Conservation (phyloP, 2,329 filamentous ascomycete genomes). For the Coleophoma crateriformis region DNA sequence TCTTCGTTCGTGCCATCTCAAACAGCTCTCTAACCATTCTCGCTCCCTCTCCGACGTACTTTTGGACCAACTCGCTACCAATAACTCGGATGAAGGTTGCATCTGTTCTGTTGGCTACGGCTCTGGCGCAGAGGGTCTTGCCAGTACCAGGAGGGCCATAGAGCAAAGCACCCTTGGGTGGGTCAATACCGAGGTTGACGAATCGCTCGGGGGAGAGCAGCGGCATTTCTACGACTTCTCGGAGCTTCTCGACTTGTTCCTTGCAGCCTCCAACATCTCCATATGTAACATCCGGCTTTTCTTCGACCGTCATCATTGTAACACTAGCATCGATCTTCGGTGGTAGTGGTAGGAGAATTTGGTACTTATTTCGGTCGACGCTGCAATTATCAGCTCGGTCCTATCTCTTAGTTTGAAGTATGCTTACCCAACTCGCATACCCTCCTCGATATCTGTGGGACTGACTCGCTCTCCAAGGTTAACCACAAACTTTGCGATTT, state of each 20-base stretch:
- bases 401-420: slow-evolving; percentile 5
- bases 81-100: slow-evolving; percentile 99
- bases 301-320: slow-evolving; percentile 99
- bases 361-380: slow-evolving; percentile 98
- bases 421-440: slow-evolving; percentile 84
- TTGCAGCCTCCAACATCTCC: slow-evolving; percentile 98
- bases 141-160: slow-evolving; percentile 98
- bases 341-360: slow-evolving; percentile 91
- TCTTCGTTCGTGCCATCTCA: slow-evolving; percentile 99
- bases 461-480: slow-evolving; percentile 95
- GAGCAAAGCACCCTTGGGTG: slow-evolving; percentile 91
- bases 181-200: slow-evolving; percentile 97
- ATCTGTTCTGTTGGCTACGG: slow-evolving; percentile 95
- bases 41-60: slow-evolving; percentile 97
- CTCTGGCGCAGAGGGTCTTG: slow-evolving; percentile 95
- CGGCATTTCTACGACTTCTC: slow-evolving; percentile 98
- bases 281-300: slow-evolving; percentile 98
- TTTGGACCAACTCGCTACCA: slow-evolving; percentile 94
- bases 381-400: slow-evolving; percentile 26
- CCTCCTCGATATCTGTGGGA: slow-evolving; percentile 98
- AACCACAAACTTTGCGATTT: slow-evolving; percentile 99
- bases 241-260: slow-evolving; percentile 97
- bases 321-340: slow-evolving; percentile 99
- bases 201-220: slow-evolving; percentile 94
- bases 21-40: slow-evolving; percentile 98